Percentiles rank a stretch among this genome's conserved stretches.
Evolutionary conservation across 164 flowering plant genomes (phyloP).

Genomic region (Sedum album): DNA sequence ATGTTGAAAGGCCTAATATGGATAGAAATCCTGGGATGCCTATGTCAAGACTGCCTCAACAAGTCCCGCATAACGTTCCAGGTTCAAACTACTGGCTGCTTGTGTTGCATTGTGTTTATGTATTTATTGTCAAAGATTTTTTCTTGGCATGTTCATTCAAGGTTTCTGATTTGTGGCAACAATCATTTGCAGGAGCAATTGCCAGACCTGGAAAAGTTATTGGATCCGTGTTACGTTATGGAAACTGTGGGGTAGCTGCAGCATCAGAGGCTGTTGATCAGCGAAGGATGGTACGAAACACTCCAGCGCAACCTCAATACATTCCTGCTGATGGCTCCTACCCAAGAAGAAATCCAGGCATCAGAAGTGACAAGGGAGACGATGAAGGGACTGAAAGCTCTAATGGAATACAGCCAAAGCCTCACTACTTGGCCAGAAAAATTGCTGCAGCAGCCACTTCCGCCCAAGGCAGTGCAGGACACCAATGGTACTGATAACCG

Average conservation of each 20-base stretch:
- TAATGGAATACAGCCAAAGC: constrained; percentile 58
- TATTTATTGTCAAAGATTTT: too few species aligned
- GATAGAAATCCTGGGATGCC: constrained; percentile 49
- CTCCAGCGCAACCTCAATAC: constrained; percentile 45
- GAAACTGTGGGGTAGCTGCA: constrained; percentile 54
- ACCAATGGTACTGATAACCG: constrained; percentile 45
- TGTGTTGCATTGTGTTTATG: background rate
- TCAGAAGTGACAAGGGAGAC: constrained; percentile 58
- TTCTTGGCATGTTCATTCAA: background rate
- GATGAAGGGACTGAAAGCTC: constrained; percentile 53
- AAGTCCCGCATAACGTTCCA: constrained; percentile 61
- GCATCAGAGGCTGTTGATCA: constrained; percentile 51
- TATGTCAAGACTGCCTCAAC: constrained; percentile 62
- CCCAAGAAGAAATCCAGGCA: constrained; percentile 56
- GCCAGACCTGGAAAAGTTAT: constrained; percentile 92
- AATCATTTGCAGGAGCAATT: constrained; percentile 32
- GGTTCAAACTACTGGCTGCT: constrained; percentile 20
- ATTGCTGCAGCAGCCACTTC: constrained; percentile 84
- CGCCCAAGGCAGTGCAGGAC: constrained; percentile 61
- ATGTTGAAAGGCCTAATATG: constrained; percentile 40
- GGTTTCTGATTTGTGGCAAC: background rate
- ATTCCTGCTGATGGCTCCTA: constrained; percentile 42
- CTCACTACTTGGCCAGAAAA: constrained; percentile 69
- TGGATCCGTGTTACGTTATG: constrained; percentile 65
- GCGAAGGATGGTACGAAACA: constrained; percentile 49